Evolutionary conservation across 345 rosid genomes (phyloP).

Genomic region (Chamaenerion angustifolium): DNA sequence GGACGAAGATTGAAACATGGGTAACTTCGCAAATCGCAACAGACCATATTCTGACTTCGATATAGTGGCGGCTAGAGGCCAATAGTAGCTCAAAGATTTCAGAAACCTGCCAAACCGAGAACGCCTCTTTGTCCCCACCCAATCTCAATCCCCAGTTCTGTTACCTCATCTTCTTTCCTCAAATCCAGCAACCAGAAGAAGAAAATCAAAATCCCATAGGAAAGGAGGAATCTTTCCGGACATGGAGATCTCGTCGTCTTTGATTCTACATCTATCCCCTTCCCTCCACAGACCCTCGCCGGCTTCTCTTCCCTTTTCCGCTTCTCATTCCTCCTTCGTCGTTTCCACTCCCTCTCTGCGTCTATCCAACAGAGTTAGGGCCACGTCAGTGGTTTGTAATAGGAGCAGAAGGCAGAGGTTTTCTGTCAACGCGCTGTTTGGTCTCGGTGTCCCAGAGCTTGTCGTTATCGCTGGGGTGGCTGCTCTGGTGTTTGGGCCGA

Average conservation of each 20-base stretch:
- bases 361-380: constrained; percentile 10
- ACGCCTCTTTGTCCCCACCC: constrained; percentile 3
- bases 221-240: background rate
- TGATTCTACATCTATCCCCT: constrained; percentile 24
- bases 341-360: constrained; percentile 1
- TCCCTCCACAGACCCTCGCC: constrained; percentile 16
- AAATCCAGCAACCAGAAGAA: background rate
- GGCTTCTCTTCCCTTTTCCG: constrained; percentile 27
- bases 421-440: constrained; percentile 70
- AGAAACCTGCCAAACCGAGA: background rate
- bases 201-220: background rate
- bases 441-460: constrained; percentile 89
- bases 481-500: constrained; percentile 89
- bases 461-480: constrained; percentile 93
- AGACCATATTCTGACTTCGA: no score
- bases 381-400: constrained; percentile 10
- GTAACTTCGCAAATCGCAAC: no score
- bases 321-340: constrained; percentile 41
- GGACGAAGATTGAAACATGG: no score
- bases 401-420: constrained; percentile 27
- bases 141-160: background rate
- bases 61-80: no score
- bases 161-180: constrained; percentile 1
- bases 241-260: constrained; percentile 57
- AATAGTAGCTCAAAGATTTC: no score